These are phyloP conservation scores for Lachancea thermotolerans DNA, from an alignment of 805 yeast genomes.

Conservation along the genomic window DNA sequence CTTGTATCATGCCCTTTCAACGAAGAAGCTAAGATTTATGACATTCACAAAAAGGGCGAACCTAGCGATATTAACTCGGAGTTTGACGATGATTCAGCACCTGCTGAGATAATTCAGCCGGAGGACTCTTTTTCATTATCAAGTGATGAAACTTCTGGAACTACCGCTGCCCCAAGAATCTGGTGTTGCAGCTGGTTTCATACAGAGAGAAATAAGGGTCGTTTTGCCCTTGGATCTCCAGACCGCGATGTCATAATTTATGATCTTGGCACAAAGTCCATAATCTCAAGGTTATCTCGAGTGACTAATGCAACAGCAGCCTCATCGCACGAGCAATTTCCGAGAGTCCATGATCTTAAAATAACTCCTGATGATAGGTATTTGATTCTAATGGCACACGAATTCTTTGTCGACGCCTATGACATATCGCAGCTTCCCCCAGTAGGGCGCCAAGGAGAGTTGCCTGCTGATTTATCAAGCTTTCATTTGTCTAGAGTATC, in stretches of 20 bases:
- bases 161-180: slow-evolving; percentile 29
- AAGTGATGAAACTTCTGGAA: slow-evolving; percentile 4
- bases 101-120: slow-evolving; percentile 27
- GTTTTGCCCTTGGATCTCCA: slow-evolving; percentile 69
- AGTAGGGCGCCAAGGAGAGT: background rate
- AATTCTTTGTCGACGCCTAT: slow-evolving; percentile 54
- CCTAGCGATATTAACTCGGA: slow-evolving; percentile 15
- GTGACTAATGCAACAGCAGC: slow-evolving; percentile 19
- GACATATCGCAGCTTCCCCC: slow-evolving; percentile 34
- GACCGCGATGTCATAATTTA: slow-evolving; percentile 56
- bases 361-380: slow-evolving; percentile 57
- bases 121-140: slow-evolving; percentile 24
- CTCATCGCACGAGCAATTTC: slow-evolving; percentile 28
- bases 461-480: slow-evolving; percentile 10
- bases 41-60: slow-evolving; percentile 37
- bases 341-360: slow-evolving; percentile 61
- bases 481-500: slow-evolving; percentile 32
- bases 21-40: slow-evolving; percentile 64
- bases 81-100: slow-evolving; percentile 13
- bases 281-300: slow-evolving; percentile 27
- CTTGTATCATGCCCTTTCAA: slow-evolving; percentile 70
- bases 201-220: slow-evolving; percentile 31
- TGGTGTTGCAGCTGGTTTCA: slow-evolving; percentile 71
- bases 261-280: slow-evolving; percentile 27
- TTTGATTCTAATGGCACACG: slow-evolving; percentile 59